These are phyloP conservation scores for Diplodia scrobiculata DNA, from an alignment of 2,329 filamentous ascomycete species.

Conservation along the genomic window DNA sequence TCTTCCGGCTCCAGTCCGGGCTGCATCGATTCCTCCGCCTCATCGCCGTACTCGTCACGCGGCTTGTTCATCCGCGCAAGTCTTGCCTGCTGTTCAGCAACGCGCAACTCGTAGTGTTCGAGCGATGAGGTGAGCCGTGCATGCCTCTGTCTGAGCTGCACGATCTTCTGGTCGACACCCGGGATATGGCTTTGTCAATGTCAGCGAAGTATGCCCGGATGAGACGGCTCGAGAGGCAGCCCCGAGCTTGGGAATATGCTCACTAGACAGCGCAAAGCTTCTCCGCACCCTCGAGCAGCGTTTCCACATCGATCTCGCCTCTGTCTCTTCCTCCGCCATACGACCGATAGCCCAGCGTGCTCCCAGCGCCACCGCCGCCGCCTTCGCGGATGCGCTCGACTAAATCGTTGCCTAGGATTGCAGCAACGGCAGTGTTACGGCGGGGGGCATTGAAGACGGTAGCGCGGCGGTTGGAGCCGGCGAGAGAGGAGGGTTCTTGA, in stretches of 20 bases:
- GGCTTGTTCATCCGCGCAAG: slow-evolving; percentile 70
- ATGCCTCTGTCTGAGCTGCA: slow-evolving; percentile 69
- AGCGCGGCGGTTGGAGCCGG: slow-evolving; percentile 46
- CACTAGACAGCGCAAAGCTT: slow-evolving; percentile 86
- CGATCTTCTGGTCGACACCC: slow-evolving; percentile 76
- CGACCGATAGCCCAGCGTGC: slow-evolving; percentile 48
- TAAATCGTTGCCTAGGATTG: slow-evolving; percentile 83
- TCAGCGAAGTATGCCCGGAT: neutral
- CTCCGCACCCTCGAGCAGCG: slow-evolving; percentile 82
- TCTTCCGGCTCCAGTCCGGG: slow-evolving; percentile 49
- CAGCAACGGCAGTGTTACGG: slow-evolving; percentile 81
- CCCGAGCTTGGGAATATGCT: slow-evolving; percentile 34
- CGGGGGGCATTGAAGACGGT: slow-evolving; percentile 59
- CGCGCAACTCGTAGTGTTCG: slow-evolving; percentile 76
- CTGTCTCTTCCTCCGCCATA: slow-evolving; percentile 51
- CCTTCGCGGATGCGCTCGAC: slow-evolving; percentile 74
- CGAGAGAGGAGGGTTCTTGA: slow-evolving; percentile 35
- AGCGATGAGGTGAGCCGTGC: slow-evolving; percentile 72
- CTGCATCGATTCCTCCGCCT: slow-evolving; percentile 47
- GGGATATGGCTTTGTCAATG: slow-evolving; percentile 62
- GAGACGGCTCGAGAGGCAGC: neutral
- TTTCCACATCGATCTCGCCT: slow-evolving; percentile 81
- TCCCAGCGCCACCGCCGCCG: slow-evolving; percentile 57
- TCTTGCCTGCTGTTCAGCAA: slow-evolving; percentile 73
- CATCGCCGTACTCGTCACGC: slow-evolving; percentile 60